These are phyloP conservation scores for Cunninghamia lanceolata DNA, from an alignment of 75 land plant species.

Conservation along the genomic window DNA sequence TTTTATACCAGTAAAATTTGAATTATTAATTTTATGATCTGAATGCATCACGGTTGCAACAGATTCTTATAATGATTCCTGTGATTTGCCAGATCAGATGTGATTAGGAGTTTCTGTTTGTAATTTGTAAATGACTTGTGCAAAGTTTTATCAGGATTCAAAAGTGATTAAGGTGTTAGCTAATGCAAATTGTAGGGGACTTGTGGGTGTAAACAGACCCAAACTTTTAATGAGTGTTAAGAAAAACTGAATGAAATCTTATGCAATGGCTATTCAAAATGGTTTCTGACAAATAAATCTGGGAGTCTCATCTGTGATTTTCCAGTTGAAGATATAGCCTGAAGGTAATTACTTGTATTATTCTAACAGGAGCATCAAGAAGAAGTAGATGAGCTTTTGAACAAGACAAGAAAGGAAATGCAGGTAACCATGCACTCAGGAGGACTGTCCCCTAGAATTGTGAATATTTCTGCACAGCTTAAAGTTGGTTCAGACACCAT, in stretches of 20 bases:
- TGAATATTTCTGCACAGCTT: constrained; percentile 20
- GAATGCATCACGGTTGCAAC: too few relatives aligned
- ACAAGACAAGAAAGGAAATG: constrained; percentile 51
- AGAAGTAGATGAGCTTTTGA: constrained; percentile 43
- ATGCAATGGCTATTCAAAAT: not conserved
- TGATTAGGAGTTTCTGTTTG: not conserved
- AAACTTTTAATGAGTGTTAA: not conserved
- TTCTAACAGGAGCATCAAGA: constrained; percentile 48
- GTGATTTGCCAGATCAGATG: too few relatives aligned
- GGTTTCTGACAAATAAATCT: not conserved
- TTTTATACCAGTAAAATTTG: too few relatives aligned
- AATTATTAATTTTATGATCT: too few relatives aligned
- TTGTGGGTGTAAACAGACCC: too few relatives aligned
- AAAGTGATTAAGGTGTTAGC: too few relatives aligned
- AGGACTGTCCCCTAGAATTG: constrained; percentile 31
- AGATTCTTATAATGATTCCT: too few relatives aligned
- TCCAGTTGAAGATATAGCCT: not conserved
- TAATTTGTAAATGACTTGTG: not conserved
- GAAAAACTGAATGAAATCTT: not conserved
- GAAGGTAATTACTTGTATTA: not conserved
- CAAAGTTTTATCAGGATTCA: too few relatives aligned
- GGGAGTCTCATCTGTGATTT: not conserved
- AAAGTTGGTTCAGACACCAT: constrained; percentile 16
- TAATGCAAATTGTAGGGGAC: too few relatives aligned
- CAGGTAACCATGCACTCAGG: constrained; percentile 39